Conservation (phyloP, 2,329 filamentous ascomycete species). For the Fusarium luffae region DNA sequence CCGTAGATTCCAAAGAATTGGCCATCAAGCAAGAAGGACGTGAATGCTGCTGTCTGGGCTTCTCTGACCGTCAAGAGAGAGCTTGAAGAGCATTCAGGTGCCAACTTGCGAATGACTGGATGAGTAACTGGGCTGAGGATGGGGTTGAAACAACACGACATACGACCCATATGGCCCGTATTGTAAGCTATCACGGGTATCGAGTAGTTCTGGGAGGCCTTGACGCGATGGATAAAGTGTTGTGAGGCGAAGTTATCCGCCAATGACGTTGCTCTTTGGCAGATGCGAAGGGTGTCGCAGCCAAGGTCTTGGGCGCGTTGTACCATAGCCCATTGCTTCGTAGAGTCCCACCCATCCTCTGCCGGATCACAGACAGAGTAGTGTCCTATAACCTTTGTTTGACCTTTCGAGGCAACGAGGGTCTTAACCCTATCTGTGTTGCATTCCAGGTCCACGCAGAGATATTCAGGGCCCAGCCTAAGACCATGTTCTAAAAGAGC, state of each 20-base stretch:
- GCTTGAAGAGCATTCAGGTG: background rate
- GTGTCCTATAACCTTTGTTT: background rate
- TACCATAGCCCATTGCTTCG: background rate
- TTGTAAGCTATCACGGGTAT: conserved; percentile 8
- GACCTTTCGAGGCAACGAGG: background rate
- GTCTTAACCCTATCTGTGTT: background rate
- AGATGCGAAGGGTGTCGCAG: background rate
- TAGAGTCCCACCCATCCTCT: background rate
- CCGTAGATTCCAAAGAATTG: conserved; percentile 12
- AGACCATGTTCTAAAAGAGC: background rate
- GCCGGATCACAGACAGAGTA: background rate
- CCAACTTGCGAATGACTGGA: background rate
- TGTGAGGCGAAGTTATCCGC: conserved; percentile 7
- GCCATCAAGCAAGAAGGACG: background rate
- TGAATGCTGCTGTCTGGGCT: background rate
- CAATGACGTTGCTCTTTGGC: background rate
- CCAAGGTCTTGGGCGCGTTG: background rate
- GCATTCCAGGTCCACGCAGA: background rate
- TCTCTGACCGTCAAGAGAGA: background rate
- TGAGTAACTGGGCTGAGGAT: conserved; percentile 12
- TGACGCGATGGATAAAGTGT: conserved; percentile 2
- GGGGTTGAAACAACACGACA: background rate
- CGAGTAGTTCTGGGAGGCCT: background rate
- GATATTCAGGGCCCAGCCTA: background rate
- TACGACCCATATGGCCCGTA: background rate